Conservation (phyloP, 2,329 filamentous ascomycete genomes). For the Cercospora zeina region DNA sequence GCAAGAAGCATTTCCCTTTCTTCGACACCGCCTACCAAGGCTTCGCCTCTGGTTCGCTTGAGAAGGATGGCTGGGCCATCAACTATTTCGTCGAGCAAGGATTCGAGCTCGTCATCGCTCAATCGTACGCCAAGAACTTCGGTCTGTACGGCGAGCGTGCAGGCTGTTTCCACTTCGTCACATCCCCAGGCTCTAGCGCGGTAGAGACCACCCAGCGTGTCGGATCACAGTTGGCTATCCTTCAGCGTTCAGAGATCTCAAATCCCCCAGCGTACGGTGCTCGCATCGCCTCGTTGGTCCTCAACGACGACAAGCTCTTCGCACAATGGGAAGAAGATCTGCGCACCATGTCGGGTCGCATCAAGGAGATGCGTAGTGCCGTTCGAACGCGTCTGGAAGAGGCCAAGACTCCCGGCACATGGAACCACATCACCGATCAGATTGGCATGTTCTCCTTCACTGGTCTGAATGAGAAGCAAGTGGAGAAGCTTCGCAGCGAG, state of each 20-base stretch:
- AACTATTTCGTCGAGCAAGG: constrained; percentile 92
- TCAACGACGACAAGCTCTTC: constrained; percentile 82
- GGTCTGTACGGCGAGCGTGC: constrained; percentile 95
- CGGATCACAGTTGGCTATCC: constrained; percentile 83
- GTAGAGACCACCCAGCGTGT: constrained; percentile 63
- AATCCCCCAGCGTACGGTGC: constrained; percentile 96
- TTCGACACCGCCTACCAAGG: constrained; percentile 98
- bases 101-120: constrained; percentile 62
- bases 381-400: constrained; percentile 79
- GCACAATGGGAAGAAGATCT: constrained; percentile 91
- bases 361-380: constrained; percentile 83
- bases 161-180: constrained; percentile 93
- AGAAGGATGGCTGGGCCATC: constrained; percentile 84
- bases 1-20: constrained; percentile 90
- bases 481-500: constrained; percentile 66
- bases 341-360: constrained; percentile 89
- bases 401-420: constrained; percentile 80
- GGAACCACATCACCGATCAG: constrained; percentile 97
- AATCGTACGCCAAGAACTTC: constrained; percentile 59
- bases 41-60: constrained; percentile 88
- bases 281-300: constrained; percentile 76
- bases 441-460: constrained; percentile 99
- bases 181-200: constrained; percentile 68
- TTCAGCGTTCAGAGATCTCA: constrained; percentile 95
- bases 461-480: constrained; percentile 72